Evolutionary conservation across 2,329 filamentous ascomycete species (phyloP).

Genomic region (Aspergillus ibericus): DNA sequence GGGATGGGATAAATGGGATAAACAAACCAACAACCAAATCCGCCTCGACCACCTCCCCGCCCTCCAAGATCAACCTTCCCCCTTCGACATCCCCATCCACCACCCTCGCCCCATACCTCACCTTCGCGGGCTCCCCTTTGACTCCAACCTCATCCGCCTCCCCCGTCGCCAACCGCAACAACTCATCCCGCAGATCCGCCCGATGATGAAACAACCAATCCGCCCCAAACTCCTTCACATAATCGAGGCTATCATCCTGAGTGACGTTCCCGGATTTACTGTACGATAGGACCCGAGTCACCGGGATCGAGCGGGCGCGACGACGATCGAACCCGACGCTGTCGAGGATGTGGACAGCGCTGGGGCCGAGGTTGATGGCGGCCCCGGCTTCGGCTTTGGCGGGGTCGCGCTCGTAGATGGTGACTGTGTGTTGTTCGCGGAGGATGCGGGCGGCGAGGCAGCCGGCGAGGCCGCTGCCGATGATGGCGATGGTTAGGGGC

Average conservation of each 20-base stretch:
- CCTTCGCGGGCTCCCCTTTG: not conserved
- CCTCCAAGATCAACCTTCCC: not conserved
- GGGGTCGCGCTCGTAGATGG: constrained; percentile 6
- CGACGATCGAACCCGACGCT: constrained; percentile 3
- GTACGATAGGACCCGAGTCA: not conserved
- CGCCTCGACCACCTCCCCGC: not conserved
- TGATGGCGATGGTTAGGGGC: constrained; percentile 10
- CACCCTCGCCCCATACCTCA: not conserved
- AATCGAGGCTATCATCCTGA: not conserved
- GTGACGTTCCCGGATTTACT: not conserved
- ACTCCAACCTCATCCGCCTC: constrained; percentile 3
- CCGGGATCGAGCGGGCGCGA: not conserved
- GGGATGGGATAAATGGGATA: too few relatives aligned
- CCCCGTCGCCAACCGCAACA: constrained; percentile 7
- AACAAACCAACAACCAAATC: constrained; percentile 4
- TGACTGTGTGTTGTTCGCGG: constrained; percentile 12
- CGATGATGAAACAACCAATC: constrained; percentile 12
- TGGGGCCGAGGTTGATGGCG: constrained; percentile 12
- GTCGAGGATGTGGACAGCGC: constrained; percentile 6
- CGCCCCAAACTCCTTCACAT: not conserved
- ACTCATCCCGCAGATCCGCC: constrained; percentile 11
- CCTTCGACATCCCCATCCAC: not conserved
- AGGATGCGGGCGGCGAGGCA: constrained; percentile 13
- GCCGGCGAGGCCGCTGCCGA: constrained; percentile 14
- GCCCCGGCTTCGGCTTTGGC: constrained; percentile 1